A percentile compares a stretch with the other conserved stretches of the same genome.
phyloP scores from a whole-genome alignment of 192 early-diverging fungal species.

The Coemansia biformis region DNA sequence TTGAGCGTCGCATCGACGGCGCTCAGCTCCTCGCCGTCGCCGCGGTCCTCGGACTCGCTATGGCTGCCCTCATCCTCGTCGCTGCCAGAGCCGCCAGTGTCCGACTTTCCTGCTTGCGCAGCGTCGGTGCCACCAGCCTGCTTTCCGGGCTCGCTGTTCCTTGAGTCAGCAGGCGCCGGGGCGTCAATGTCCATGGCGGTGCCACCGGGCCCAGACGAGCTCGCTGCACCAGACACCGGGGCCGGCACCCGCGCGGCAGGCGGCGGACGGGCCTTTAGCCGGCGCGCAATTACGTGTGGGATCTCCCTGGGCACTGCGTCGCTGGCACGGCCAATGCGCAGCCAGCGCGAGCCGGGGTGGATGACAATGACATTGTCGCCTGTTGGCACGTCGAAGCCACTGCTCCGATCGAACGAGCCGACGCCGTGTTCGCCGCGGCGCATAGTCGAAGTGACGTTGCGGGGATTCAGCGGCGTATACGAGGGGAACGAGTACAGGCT shows the following conservation, averaged over 20 bases:
- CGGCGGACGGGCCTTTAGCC: slow-evolving; percentile 19
- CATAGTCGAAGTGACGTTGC: slow-evolving; percentile 34
- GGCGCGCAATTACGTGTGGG: slow-evolving; percentile 76
- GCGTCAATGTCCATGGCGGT: too few species aligned
- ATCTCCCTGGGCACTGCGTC: slow-evolving; percentile 73
- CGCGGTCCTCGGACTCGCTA: slow-evolving; percentile 1
- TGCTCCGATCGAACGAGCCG: slow-evolving; percentile 1
- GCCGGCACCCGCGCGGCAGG: too few species aligned
- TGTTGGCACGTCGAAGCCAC: slow-evolving; percentile 17
- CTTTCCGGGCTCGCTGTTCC: slow-evolving; percentile 2
- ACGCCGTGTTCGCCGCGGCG: slow-evolving; percentile 25
- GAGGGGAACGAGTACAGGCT: slow-evolving; percentile 47
- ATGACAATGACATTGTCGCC: slow-evolving; percentile 74
- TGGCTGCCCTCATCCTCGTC: not conserved
- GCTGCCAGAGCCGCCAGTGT: slow-evolving; percentile 1
- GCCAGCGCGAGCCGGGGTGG: slow-evolving; percentile 76
- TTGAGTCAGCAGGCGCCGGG: not conserved
- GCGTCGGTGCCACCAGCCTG: slow-evolving; percentile 21
- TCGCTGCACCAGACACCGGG: too few species aligned
- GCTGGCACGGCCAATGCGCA: slow-evolving; percentile 76
- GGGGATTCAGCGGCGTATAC: slow-evolving; percentile 20
- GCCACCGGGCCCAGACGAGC: too few species aligned
- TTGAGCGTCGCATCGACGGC: slow-evolving; percentile 23
- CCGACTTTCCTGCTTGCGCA: too few species aligned
- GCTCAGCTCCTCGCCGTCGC: slow-evolving; percentile 4